Percentiles rank a stretch among this genome's conserved stretches.
These are phyloP conservation scores for Citrullus amarus DNA, from an alignment of 306 rosid genomes.

Conservation along the genomic window DNA sequence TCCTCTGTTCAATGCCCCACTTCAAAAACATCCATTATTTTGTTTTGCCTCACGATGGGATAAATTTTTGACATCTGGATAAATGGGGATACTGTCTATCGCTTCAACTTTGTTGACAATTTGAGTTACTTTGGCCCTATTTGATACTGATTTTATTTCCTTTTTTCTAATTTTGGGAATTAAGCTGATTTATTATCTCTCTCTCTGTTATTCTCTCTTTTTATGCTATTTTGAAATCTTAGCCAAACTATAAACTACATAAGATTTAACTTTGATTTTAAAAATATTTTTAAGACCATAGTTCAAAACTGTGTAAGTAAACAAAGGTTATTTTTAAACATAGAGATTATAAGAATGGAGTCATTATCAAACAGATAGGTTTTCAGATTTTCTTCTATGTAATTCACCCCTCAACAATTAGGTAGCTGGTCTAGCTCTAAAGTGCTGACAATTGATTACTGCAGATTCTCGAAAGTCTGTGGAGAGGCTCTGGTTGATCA, in stretches of 20 bases:
- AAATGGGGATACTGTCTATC: not conserved
- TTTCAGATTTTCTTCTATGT: not conserved
- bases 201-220: not conserved
- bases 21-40: not conserved
- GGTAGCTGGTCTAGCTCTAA: not conserved
- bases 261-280: not conserved
- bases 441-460: not conserved
- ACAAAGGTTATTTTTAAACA: not conserved
- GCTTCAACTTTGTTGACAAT: not conserved
- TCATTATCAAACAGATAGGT: not conserved
- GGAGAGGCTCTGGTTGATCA: not conserved
- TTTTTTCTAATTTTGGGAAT: not conserved
- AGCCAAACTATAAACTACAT: not conserved
- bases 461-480: conserved; percentile 5
- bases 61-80: not conserved
- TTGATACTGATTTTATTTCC: not conserved
- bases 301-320: not conserved
- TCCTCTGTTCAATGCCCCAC: not conserved
- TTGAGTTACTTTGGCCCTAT: not conserved
- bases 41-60: not conserved
- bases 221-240: not conserved
- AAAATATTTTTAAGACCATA: not conserved
- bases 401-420: not conserved
- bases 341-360: not conserved
- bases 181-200: not conserved